Percentiles rank a stretch among this genome's conserved stretches.
These are phyloP conservation scores for Symbiodinium pilosum DNA, from an alignment of 73 alveolate species.

Conservation along the genomic window DNA sequence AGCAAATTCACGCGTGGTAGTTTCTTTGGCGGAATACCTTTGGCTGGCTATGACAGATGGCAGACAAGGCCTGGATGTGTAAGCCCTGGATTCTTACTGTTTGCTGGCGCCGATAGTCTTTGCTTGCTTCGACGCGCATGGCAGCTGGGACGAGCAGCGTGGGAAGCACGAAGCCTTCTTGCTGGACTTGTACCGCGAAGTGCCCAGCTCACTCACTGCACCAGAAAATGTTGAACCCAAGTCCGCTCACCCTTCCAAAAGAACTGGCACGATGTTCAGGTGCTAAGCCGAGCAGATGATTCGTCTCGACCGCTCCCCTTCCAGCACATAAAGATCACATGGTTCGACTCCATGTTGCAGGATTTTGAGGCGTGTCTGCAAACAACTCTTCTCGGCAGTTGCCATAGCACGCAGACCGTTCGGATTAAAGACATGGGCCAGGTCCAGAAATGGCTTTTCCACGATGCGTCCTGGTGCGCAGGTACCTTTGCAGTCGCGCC, in stretches of 20 bases:
- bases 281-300: constrained; percentile 58
- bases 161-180: constrained; percentile 19
- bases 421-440: background rate
- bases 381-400: no score
- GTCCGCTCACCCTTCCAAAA: no score
- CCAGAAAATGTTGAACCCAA: no score
- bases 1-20: constrained; percentile 38
- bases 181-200: constrained; percentile 4
- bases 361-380: constrained; percentile 3
- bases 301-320: background rate
- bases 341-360: constrained; percentile 27
- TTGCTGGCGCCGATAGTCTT: background rate
- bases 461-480: constrained; percentile 39
- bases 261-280: background rate
- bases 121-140: background rate
- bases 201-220: background rate
- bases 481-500: constrained; percentile 53
- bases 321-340: constrained; percentile 36
- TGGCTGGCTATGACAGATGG: constrained; percentile 25
- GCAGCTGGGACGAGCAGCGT: constrained; percentile 37
- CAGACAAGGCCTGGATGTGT: constrained; percentile 23
- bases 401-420: no score
- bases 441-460: constrained; percentile 66
- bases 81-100: background rate
- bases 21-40: constrained; percentile 28